Percentiles rank a stretch among this genome's conserved stretches.
phyloP scores from a whole-genome alignment of 2,329 filamentous ascomycete genomes.

The Botrytis hyacinthi region DNA sequence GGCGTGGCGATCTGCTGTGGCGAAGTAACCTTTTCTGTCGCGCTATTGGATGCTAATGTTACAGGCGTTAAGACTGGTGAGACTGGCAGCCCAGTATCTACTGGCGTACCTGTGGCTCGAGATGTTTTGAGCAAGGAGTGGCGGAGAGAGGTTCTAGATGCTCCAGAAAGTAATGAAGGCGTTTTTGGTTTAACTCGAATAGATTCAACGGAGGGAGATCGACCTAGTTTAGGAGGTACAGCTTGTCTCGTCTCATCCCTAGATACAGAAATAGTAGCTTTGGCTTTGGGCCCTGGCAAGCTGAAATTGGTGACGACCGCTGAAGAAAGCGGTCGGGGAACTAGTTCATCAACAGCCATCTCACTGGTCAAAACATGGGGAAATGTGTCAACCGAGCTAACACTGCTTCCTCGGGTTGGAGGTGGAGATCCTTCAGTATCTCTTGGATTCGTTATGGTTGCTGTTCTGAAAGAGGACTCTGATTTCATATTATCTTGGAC shows the following conservation, averaged over 20 bases:
- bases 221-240: neutral
- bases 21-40: neutral
- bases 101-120: constrained; percentile 23
- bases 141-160: constrained; percentile 31
- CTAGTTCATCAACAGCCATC: constrained; percentile 23
- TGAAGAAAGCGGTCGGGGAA: constrained; percentile 25
- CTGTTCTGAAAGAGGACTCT: constrained; percentile 17
- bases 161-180: constrained; percentile 31
- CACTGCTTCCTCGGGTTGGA: constrained; percentile 26
- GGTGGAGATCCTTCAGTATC: constrained; percentile 18
- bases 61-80: constrained; percentile 29
- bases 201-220: constrained; percentile 1
- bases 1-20: neutral
- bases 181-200: constrained; percentile 24
- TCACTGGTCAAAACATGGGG: constrained; percentile 30
- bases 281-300: constrained; percentile 31
- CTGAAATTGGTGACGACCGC: constrained; percentile 35
- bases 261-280: neutral
- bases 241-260: neutral
- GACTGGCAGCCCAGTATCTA: constrained; percentile 32
- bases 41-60: neutral
- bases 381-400: constrained; percentile 30
- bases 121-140: constrained; percentile 35
- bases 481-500: constrained; percentile 11
- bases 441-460: constrained; percentile 14